These are phyloP conservation scores for Picochlorum sp. DNA, from an alignment of 139 green algal genomes.

Conservation along the genomic window DNA sequence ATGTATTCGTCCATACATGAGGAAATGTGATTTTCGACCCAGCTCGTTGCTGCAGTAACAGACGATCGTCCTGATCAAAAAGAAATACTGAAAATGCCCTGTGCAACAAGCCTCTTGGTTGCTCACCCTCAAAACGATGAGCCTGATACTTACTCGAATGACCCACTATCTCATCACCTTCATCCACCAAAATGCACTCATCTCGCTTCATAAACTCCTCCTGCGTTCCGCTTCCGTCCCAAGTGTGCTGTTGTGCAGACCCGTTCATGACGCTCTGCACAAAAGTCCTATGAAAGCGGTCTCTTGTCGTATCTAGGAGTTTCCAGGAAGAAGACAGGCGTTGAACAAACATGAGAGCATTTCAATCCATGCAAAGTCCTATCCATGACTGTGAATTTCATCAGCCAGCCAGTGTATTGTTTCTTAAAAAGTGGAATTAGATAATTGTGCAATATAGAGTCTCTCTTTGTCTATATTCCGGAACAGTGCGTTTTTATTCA, in stretches of 20 bases:
- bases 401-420: no score
- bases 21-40: slow-evolving; percentile 93
- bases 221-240: slow-evolving; percentile 34
- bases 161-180: slow-evolving; percentile 66
- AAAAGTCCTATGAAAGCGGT: background rate
- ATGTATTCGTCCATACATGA: slow-evolving; percentile 95
- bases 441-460: no score
- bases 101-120: slow-evolving; percentile 71
- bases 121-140: slow-evolving; percentile 42
- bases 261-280: slow-evolving; percentile 9
- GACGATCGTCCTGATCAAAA: slow-evolving; percentile 72
- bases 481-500: no score
- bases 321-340: no score
- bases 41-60: slow-evolving; percentile 88
- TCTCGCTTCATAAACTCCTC: slow-evolving; percentile 81
- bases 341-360: no score
- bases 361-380: no score
- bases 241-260: background rate
- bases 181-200: slow-evolving; percentile 85
- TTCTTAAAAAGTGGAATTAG: no score
- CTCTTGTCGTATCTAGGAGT: background rate
- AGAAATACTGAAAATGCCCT: slow-evolving; percentile 95
- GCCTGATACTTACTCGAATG: slow-evolving; percentile 71
- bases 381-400: no score
- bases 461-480: no score